phyloP scores from a whole-genome alignment of 345 rosid genomes.

The Moricandia moricandioides region DNA sequence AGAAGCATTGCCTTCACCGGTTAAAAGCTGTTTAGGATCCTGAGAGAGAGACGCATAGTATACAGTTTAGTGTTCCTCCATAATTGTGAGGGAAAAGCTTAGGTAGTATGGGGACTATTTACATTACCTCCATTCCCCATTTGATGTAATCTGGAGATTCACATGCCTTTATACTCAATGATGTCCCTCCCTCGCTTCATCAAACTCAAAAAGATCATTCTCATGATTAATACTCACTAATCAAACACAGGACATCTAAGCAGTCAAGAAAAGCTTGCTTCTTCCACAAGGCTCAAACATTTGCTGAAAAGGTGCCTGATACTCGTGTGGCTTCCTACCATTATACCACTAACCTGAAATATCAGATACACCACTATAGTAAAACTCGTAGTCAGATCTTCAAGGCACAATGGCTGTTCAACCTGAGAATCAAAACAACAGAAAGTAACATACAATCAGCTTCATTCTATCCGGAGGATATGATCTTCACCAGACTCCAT shows the following conservation, averaged over 20 bases:
- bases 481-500: constrained; percentile 17
- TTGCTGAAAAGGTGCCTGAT: constrained; percentile 96
- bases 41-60: constrained; percentile 7
- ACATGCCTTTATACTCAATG: too few species aligned
- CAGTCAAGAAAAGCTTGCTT: constrained; percentile 88
- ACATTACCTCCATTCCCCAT: constrained; percentile 66
- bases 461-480: constrained; percentile 15
- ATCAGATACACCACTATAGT: constrained; percentile 14
- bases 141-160: too few species aligned
- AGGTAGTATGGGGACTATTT: not conserved
- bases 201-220: too few species aligned
- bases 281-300: constrained; percentile 84
- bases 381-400: not conserved
- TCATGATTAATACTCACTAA: not conserved
- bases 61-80: not conserved
- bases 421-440: constrained; percentile 62
- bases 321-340: constrained; percentile 98
- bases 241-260: constrained; percentile 2
- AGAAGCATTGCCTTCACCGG: too few species aligned
- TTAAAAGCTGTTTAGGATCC: too few species aligned
- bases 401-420: constrained; percentile 90
- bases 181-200: too few species aligned
- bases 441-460: constrained; percentile 10
- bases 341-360: constrained; percentile 91
- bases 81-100: not conserved